Evolutionary conservation across 2,329 filamentous ascomycete species (phyloP).

Genomic region (Reticulascus tulasneorum): DNA sequence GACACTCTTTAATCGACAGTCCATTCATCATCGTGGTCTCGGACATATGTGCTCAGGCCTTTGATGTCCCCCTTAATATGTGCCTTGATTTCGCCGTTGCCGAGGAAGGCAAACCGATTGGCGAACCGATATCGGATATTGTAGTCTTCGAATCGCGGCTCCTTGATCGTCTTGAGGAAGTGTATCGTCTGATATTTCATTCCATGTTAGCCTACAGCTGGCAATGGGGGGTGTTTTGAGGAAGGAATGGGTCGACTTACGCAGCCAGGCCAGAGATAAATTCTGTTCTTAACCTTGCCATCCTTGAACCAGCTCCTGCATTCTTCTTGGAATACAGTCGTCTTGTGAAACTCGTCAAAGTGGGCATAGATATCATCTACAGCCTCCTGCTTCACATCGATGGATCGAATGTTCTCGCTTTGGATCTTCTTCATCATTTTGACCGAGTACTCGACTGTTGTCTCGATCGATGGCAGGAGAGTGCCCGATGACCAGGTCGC

Average conservation of each 20-base stretch:
- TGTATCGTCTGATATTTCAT: slow-evolving; percentile 26
- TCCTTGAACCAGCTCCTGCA: slow-evolving; percentile 32
- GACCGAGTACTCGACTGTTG: slow-evolving; percentile 31
- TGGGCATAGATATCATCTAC: slow-evolving; percentile 27
- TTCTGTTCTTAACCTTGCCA: slow-evolving; percentile 27
- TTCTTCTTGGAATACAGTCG: slow-evolving; percentile 27
- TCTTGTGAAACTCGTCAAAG: slow-evolving; percentile 27
- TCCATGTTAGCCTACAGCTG: not conserved
- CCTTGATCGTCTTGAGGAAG: slow-evolving; percentile 31
- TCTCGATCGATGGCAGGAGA: slow-evolving; percentile 39
- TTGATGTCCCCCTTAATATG: slow-evolving; percentile 31
- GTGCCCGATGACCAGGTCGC: slow-evolving; percentile 41
- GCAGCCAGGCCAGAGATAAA: slow-evolving; percentile 27
- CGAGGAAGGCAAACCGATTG: slow-evolving; percentile 34
- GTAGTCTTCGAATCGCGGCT: slow-evolving; percentile 28
- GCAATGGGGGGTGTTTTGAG: not conserved
- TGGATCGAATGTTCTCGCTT: slow-evolving; percentile 27
- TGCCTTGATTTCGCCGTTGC: slow-evolving; percentile 41
- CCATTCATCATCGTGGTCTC: slow-evolving; percentile 40
- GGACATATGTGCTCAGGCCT: slow-evolving; percentile 39
- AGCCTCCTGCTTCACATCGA: slow-evolving; percentile 30
- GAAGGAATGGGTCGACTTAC: slow-evolving; percentile 25
- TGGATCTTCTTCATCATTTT: slow-evolving; percentile 36
- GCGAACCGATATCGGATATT: slow-evolving; percentile 27
- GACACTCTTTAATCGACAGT: slow-evolving; percentile 38